phyloP scores from a whole-genome alignment of 2,329 filamentous ascomycete species.

The Trichoderma asperellum region DNA sequence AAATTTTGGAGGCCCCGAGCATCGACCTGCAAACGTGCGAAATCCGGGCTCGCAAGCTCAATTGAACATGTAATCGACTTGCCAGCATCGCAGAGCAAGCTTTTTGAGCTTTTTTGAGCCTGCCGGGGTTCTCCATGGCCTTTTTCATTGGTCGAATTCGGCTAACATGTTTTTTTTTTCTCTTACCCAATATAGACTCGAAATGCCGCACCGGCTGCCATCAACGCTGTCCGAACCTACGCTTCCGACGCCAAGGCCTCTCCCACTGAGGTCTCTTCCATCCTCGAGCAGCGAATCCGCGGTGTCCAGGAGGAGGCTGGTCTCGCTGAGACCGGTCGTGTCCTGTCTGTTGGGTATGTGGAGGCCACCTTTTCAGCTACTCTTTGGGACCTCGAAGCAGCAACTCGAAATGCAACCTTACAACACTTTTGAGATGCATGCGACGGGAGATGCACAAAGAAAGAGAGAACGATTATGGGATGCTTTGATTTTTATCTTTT shows the following conservation, averaged over 20 bases:
- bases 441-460: not conserved
- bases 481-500: not conserved
- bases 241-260: slow-evolving; percentile 91
- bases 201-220: slow-evolving; percentile 78
- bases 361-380: slow-evolving; percentile 29
- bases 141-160: slow-evolving; percentile 47
- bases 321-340: slow-evolving; percentile 97
- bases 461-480: not conserved
- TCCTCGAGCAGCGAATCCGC: slow-evolving; percentile 98
- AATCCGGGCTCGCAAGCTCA: slow-evolving; percentile 41
- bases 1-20: slow-evolving; percentile 33
- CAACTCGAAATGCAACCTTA: not conserved
- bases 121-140: slow-evolving; percentile 33
- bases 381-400: slow-evolving; percentile 7
- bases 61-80: slow-evolving; percentile 39
- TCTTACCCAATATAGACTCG: slow-evolving; percentile 65
- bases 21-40: slow-evolving; percentile 45
- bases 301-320: slow-evolving; percentile 96
- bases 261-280: slow-evolving; percentile 97
- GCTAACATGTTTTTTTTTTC: slow-evolving; percentile 60
- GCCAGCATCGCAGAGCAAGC: slow-evolving; percentile 1
- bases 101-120: slow-evolving; percentile 43
- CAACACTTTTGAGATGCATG: slow-evolving; percentile 13
- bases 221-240: slow-evolving; percentile 82
- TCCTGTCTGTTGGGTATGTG: slow-evolving; percentile 97